Evolutionary conservation across 2,329 filamentous ascomycete species (phyloP), one percentile per base, ranked within the genome.

Genomic region (Tolypocladium amazonense): DNA sequence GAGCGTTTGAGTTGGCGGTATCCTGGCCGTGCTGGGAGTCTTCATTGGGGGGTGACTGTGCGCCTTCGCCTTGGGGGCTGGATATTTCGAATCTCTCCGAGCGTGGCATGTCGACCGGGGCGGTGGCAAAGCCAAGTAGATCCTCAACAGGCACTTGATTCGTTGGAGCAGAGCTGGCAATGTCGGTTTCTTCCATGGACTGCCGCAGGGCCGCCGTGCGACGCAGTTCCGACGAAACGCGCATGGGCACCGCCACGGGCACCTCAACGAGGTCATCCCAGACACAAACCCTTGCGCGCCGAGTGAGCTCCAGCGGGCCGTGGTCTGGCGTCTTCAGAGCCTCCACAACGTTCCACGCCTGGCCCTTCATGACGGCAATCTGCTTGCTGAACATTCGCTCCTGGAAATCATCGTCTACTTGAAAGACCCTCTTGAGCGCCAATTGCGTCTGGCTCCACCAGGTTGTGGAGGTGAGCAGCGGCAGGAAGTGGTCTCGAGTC

Each of bases 381-480:
- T 99, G 94, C 65, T 90, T 87, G n/a, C 91, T 91, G 75, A 96
- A 99, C 94, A 99, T 99, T 74, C 90, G 88, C 76, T 99, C 94
- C 72, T 97, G 91, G 73, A 99, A 99, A 74, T 99, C 94, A 2
- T 88, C 86, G 72, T 99, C 94, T 70, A 95, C 85, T 65, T 90
- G 88, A 72, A 99, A 99, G 54, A 97, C 87, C 62, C 86, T 84
- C 58, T 94, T 89, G 45, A 99, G 79, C 27, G 91, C 89, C 61
- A 90, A 79, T 68, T 96, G 92, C 4, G 94, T 99, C 67, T 97
- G 91, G 64, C 88, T 90, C 94, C 94, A 99, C 94, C 94, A 99
- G 58, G 89, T 84, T 33, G 92, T 95, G 1, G 92, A 97, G 0
- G 94, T 97, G 39, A 99, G 81, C 5, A 99, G 80, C 4, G 94